phyloP scores from a whole-genome alignment of 1,284 basidiomycete species.

The Phenoliferia sp. region DNA sequence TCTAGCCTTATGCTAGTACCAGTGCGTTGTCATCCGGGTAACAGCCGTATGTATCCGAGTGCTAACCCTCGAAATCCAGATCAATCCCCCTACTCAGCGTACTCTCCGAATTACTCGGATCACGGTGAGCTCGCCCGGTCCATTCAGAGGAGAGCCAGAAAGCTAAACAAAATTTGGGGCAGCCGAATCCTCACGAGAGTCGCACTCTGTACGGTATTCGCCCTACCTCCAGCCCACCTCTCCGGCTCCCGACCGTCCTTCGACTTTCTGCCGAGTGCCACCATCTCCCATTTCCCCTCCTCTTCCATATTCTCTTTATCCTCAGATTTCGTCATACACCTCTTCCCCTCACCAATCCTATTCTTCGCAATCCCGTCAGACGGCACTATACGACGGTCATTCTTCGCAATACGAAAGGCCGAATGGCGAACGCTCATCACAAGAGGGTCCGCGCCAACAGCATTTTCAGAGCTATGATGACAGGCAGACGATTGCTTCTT shows the following conservation, averaged over 20 bases:
- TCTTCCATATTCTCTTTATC: neutral
- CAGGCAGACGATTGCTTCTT: neutral
- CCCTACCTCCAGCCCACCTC: neutral
- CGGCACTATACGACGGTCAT: too few relatives aligned
- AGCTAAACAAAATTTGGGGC: too few relatives aligned
- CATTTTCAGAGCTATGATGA: neutral
- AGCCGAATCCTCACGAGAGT: too few relatives aligned
- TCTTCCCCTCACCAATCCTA: neutral
- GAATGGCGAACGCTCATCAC: neutral
- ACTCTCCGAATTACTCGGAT: too few relatives aligned
- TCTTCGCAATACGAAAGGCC: neutral
- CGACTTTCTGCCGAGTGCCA: neutral
- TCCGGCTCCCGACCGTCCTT: neutral
- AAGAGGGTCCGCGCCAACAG: neutral
- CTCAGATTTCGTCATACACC: neutral
- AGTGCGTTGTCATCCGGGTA: too few relatives aligned
- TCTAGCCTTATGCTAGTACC: too few relatives aligned
- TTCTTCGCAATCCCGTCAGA: neutral
- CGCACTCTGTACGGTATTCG: neutral
- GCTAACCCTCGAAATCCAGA: too few relatives aligned
- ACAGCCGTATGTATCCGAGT: too few relatives aligned
- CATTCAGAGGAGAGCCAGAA: too few relatives aligned
- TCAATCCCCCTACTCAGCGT: too few relatives aligned
- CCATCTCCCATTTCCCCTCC: neutral
- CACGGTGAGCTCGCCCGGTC: too few relatives aligned